Evolutionary conservation across 441 rosid species (phyloP), one percentile per base, ranked within the genome.

Genomic region (Kokia cookei): DNA sequence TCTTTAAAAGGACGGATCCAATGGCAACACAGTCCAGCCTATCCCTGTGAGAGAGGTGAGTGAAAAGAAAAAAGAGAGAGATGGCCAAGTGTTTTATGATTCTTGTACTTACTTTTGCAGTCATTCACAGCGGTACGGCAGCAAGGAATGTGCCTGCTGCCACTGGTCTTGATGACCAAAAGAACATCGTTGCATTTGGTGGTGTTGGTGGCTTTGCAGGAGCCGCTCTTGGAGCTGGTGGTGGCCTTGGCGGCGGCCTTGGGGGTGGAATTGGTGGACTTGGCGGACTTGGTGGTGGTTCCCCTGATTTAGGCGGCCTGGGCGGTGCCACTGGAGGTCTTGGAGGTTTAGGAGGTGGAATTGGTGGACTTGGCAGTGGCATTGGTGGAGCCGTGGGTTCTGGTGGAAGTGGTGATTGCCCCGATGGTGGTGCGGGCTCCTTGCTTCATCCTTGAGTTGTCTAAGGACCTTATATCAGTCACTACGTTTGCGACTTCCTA

Each of bases 151-250:
- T 48, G 53, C 85, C 85, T 12, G 73, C 37, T 59, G 84, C 58
- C 45, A 83, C 83, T 67, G 88, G 90, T 19, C 79, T 88, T 55
- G 74, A 82, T 71, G 92, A 90, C 84, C 82, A 90, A 69, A 90
- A 88, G 86, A 88, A 86, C 80, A 80, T 87, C 65, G 58, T 73
- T 47, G 79, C 84, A 7, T 90, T 72, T n/a, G 90, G 91, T 42
- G 92, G 92, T 0, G 79, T 91, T 47, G 93, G 96, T 15, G 96
- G 91, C 29, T 65, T 68, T 57, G 64, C 81, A 12, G 90, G 90
- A 27, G 9, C 78, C 15, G 89, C 87, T 32, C 84, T 84, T 9
- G 88, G 87, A 5, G 64, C 47, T 47, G 90, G 76, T 12, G 87
- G 86, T 3, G 76, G 79, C 3, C 53, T 77, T 32, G 60, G 60